These are phyloP conservation scores for Chamaenerion angustifolium DNA, from an alignment of 345 rosid genomes.

Conservation along the genomic window DNA sequence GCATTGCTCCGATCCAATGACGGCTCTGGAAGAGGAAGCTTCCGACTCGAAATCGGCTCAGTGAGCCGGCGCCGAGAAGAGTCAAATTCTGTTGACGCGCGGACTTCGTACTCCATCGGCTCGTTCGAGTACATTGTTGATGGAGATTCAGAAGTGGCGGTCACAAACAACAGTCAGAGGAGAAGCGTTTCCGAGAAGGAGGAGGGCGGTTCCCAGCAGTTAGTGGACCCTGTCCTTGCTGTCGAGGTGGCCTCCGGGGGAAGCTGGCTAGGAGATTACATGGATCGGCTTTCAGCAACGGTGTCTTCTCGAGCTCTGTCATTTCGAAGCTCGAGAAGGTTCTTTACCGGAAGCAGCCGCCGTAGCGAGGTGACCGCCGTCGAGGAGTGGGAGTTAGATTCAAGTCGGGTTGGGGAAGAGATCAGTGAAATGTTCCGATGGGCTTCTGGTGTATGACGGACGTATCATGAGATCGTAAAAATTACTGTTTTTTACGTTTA, in stretches of 20 bases:
- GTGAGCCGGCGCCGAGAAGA: slow-evolving; percentile 39
- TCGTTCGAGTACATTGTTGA: slow-evolving; percentile 80
- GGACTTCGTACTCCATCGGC: slow-evolving; percentile 62
- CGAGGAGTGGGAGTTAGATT: slow-evolving; percentile 56
- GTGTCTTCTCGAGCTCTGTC: slow-evolving; percentile 61
- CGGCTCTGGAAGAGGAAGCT: slow-evolving; percentile 26
- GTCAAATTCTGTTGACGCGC: slow-evolving; percentile 16
- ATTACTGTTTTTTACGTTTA: not conserved
- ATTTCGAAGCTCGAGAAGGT: slow-evolving; percentile 65
- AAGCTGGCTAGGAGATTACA: slow-evolving; percentile 76
- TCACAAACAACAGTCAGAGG: slow-evolving; percentile 22
- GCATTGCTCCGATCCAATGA: slow-evolving; percentile 18
- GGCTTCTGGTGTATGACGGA: slow-evolving; percentile 66
- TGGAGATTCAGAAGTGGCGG: slow-evolving; percentile 45
- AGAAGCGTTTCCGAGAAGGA: slow-evolving; percentile 47
- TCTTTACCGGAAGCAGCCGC: slow-evolving; percentile 72
- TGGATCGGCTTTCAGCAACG: slow-evolving; percentile 57
- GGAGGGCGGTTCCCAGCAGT: slow-evolving; percentile 17
- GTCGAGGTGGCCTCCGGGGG: slow-evolving; percentile 49
- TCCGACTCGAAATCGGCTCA: slow-evolving; percentile 85
- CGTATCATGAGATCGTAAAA: not conserved
- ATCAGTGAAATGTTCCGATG: slow-evolving; percentile 85
- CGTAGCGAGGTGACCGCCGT: slow-evolving; percentile 31
- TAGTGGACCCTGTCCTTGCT: slow-evolving; percentile 30
- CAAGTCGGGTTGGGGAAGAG: slow-evolving; percentile 63